Evolutionary conservation across 2,329 filamentous ascomycete species (phyloP), one percentile per base, ranked within the genome.

Genomic region (Pestalotiopsis sp.): DNA sequence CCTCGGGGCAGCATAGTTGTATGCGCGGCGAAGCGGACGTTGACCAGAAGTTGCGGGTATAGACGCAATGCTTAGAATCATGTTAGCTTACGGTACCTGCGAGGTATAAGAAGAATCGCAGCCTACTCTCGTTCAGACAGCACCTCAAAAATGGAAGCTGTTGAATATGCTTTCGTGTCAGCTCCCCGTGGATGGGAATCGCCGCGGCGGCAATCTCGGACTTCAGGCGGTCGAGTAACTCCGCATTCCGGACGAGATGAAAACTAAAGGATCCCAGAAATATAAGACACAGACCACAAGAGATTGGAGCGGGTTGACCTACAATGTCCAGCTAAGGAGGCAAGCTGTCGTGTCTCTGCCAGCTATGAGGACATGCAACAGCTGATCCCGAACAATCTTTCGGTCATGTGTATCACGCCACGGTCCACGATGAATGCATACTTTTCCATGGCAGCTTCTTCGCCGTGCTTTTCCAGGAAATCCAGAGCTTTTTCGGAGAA

Each of bases 351-450:
- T 66, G 48, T 73, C 72, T 20, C 71, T 67, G 7, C 70, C 72
- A 22, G 71, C 71, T 48, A 73, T 56, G 9, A 73, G 66, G 2
- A 73, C 66, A 65, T 73, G 67, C 17, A 73, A 44, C 35, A 73
- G 66, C 66, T 73, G 71, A 39, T 73, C 72, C 5, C 72, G 68
- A 17, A 73, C 70, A 39, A 52, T 38, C 14, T 14, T 14, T 10
- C 65, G 38, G 39, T 66, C 58, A 6, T 38, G 20, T 20, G 44
- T 62, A 14, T 66, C 65, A 17, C 24, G 65, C 77, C 74, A 67
- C 61, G 26, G 71, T 76, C 77, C 79, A 86, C 74, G 76, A 83
- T 74, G 67, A 82, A 77, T 56, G 84, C 72, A 69, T 84, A 87
- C 57, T 74, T 79, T 70, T 81, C 77, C 4, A 30, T 13, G 10